A percentile compares a stretch with the other conserved stretches of the same genome.
phyloP scores from a whole-genome alignment of 2,329 filamentous ascomycete genomes.

The Aaosphaeria arxii region DNA sequence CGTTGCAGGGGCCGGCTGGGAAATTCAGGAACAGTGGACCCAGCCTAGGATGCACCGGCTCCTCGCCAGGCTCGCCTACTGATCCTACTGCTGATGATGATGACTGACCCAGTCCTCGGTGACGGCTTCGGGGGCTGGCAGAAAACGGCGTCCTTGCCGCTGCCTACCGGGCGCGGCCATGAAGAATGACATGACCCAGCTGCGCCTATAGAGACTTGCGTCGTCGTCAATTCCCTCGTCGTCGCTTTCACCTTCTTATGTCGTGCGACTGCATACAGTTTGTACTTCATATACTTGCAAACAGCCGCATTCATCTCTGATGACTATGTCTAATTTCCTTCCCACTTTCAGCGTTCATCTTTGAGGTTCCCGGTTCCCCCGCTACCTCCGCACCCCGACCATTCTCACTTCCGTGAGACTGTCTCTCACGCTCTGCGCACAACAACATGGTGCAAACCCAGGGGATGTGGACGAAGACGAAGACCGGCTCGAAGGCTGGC shows the following conservation, averaged over 20 bases:
- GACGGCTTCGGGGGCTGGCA: no score
- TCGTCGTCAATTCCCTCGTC: no score
- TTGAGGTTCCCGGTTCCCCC: no score
- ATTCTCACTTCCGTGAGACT: not conserved
- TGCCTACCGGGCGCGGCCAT: not conserved
- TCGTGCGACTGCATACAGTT: no score
- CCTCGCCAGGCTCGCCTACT: not conserved
- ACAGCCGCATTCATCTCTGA: no score
- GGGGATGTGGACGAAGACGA: slow-evolving; percentile 30
- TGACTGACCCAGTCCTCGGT: not conserved
- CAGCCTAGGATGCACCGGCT: not conserved
- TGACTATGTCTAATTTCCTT: no score
- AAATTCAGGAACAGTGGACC: slow-evolving; percentile 20
- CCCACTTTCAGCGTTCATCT: no score
- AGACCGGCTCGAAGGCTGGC: slow-evolving; percentile 39
- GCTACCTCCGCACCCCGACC: not conserved
- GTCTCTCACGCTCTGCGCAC: slow-evolving; percentile 5
- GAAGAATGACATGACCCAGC: not conserved
- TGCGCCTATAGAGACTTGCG: no score
- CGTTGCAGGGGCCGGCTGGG: slow-evolving; percentile 5
- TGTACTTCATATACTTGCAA: no score
- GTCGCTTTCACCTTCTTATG: no score
- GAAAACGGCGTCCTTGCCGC: not conserved
- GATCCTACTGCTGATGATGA: not conserved
- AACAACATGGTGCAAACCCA: slow-evolving; percentile 19